A percentile compares a stretch with the other conserved stretches of the same genome.
Conservation (phyloP, 257 asterid species). For the Fraxinus anomala region DNA sequence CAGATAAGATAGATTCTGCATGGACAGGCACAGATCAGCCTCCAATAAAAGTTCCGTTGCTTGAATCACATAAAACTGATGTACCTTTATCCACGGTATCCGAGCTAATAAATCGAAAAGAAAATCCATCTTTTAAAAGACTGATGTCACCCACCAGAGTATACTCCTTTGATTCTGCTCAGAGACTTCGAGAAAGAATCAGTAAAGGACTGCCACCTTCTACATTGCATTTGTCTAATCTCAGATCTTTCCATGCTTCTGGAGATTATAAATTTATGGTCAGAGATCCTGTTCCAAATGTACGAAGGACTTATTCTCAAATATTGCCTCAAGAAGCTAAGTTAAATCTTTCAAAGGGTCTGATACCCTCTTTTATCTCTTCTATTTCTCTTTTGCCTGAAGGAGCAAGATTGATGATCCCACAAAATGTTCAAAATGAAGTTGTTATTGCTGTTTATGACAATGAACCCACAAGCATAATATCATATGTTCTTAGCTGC, state of each 20-base stretch:
- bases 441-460: slow-evolving; percentile 66
- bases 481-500: slow-evolving; percentile 72
- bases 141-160: slow-evolving; percentile 62
- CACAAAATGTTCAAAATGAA: slow-evolving; percentile 48
- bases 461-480: slow-evolving; percentile 85
- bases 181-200: slow-evolving; percentile 69
- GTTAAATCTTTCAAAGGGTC: slow-evolving; percentile 35
- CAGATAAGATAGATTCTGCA: slow-evolving; percentile 85
- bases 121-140: slow-evolving; percentile 45
- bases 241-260: slow-evolving; percentile 84
- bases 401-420: slow-evolving; percentile 76
- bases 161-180: slow-evolving; percentile 85
- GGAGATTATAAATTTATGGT: slow-evolving; percentile 83
- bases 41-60: slow-evolving; percentile 31
- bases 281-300: slow-evolving; percentile 66
- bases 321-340: slow-evolving; percentile 53
- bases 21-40: slow-evolving; percentile 82
- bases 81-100: slow-evolving; percentile 34
- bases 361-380: slow-evolving; percentile 54
- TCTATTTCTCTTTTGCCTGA: slow-evolving; percentile 60
- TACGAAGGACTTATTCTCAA: slow-evolving; percentile 62
- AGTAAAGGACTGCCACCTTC: slow-evolving; percentile 70
- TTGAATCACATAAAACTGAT: slow-evolving; percentile 30
- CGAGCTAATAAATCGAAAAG: slow-evolving; percentile 31
- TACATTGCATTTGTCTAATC: slow-evolving; percentile 52